Evolutionary conservation across 805 yeast species (phyloP).

Genomic region (Kazachstania psychrophila): DNA sequence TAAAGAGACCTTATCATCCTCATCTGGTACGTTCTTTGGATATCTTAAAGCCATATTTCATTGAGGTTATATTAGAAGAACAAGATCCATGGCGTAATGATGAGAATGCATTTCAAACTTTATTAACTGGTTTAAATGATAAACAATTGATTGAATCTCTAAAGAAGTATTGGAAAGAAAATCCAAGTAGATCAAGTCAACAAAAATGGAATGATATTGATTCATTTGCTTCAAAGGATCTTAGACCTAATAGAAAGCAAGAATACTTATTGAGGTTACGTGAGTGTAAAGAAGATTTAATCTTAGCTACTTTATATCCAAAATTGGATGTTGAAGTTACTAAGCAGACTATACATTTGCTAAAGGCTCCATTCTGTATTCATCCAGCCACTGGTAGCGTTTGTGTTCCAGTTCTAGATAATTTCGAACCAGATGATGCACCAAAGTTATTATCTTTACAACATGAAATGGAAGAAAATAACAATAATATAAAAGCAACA

Average conservation of each 20-base stretch:
- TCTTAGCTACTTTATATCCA: slow-evolving; percentile 77
- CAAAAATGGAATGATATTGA: slow-evolving; percentile 78
- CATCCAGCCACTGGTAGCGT: slow-evolving; percentile 95
- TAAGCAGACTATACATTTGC: slow-evolving; percentile 76
- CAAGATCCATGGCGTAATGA: slow-evolving; percentile 80
- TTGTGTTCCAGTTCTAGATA: slow-evolving; percentile 64
- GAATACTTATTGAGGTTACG: slow-evolving; percentile 37
- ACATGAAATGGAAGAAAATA: slow-evolving; percentile 49
- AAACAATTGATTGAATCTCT: slow-evolving; percentile 44
- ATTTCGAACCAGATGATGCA: slow-evolving; percentile 67
- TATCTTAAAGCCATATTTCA: slow-evolving; percentile 53
- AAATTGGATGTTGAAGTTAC: slow-evolving; percentile 91
- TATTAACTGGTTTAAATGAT: slow-evolving; percentile 58
- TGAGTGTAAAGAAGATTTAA: slow-evolving; percentile 75
- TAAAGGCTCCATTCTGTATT: slow-evolving; percentile 93
- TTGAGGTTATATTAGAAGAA: slow-evolving; percentile 56
- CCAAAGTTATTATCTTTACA: slow-evolving; percentile 65
- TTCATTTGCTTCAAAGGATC: slow-evolving; percentile 34
- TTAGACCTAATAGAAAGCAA: slow-evolving; percentile 18
- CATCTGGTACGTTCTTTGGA: slow-evolving; percentile 70
- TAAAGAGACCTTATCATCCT: slow-evolving; percentile 84
- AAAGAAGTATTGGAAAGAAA: slow-evolving; percentile 46
- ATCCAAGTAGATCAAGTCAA: slow-evolving; percentile 43
- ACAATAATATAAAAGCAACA: slow-evolving; percentile 43
- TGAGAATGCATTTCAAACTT: slow-evolving; percentile 44